phyloP scores from a whole-genome alignment of 129 eudicot genomes.

The Chrysanthemum seticuspe region DNA sequence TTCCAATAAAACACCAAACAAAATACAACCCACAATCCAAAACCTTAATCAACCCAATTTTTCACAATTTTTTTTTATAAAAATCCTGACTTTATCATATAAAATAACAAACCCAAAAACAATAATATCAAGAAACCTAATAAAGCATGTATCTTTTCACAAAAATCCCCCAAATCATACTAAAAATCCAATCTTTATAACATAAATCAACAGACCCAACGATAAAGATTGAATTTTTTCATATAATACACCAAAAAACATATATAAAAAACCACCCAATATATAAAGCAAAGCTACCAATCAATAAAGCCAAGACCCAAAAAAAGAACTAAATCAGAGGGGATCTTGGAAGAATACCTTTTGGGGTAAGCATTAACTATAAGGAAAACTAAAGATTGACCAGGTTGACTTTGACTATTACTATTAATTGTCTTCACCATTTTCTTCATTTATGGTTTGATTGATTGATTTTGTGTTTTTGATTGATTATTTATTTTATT shows the following conservation, averaged over 20 bases:
- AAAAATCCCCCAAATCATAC: too few relatives aligned
- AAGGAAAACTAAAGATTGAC: constrained; percentile 53
- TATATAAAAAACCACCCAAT: not conserved
- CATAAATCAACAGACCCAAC: too few relatives aligned
- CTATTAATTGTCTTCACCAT: constrained; percentile 54
- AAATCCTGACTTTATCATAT: constrained; percentile 14
- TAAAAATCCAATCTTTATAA: too few relatives aligned
- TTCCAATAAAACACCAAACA: constrained; percentile 2
- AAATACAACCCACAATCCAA: not conserved
- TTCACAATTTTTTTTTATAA: constrained; percentile 4
- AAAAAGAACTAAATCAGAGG: constrained; percentile 90
- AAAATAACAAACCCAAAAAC: constrained; percentile 37
- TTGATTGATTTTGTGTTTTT: not conserved
- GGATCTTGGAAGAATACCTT: constrained; percentile 96
- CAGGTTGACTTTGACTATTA: constrained; percentile 41
- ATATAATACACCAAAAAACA: too few relatives aligned
- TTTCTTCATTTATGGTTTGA: constrained; percentile 41
- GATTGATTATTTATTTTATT: not conserved
- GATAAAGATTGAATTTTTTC: too few relatives aligned
- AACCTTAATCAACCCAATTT: constrained; percentile 18
- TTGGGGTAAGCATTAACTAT: constrained; percentile 80
- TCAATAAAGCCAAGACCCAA: constrained; percentile 94
- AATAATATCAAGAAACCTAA: constrained; percentile 35
- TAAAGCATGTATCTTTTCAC: constrained; percentile 37
- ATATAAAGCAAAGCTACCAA: constrained; percentile 47